These are phyloP conservation scores for Erysiphe pulchra DNA, from an alignment of 2,329 filamentous ascomycete genomes.

Conservation along the genomic window DNA sequence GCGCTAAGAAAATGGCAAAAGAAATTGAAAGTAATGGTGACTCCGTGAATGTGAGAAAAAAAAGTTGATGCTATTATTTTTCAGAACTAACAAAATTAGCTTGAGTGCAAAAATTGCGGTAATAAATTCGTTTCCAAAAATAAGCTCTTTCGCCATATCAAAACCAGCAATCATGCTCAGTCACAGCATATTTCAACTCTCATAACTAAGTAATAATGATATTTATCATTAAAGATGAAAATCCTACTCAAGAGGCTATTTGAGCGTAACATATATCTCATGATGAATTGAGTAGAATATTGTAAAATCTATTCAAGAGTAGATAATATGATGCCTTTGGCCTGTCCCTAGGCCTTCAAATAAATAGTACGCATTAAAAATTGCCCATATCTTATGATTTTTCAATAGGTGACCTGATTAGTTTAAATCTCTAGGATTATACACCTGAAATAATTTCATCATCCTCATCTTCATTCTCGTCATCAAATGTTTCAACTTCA, in stretches of 20 bases:
- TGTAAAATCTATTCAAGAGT: too few relatives aligned
- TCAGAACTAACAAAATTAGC: conserved; percentile 9
- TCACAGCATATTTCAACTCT: conserved; percentile 7
- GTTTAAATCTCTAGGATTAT: too few relatives aligned
- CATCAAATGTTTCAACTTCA: conserved; percentile 70
- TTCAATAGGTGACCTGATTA: too few relatives aligned
- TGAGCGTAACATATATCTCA: too few relatives aligned
- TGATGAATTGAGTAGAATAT: too few relatives aligned
- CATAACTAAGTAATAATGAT: background rate
- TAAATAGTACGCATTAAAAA: too few relatives aligned
- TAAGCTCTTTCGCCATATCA: conserved; percentile 37
- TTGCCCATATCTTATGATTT: too few relatives aligned
- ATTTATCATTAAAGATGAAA: background rate
- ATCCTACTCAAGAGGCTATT: too few relatives aligned
- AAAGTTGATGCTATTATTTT: background rate
- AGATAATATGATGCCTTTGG: too few relatives aligned
- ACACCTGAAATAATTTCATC: too few relatives aligned
- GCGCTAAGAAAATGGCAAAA: conserved; percentile 22
- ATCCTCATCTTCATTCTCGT: conserved; percentile 14
- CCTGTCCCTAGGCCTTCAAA: too few relatives aligned
- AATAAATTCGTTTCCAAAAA: conserved; percentile 31
- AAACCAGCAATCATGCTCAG: conserved; percentile 28
- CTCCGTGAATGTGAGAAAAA: background rate
- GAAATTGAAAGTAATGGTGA: conserved; percentile 2
- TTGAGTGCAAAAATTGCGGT: conserved; percentile 29